A percentile compares a stretch with the other conserved stretches of the same genome.
These are phyloP conservation scores for Diaporthe velutina DNA, from an alignment of 2,329 filamentous ascomycete genomes.

Conservation along the genomic window DNA sequence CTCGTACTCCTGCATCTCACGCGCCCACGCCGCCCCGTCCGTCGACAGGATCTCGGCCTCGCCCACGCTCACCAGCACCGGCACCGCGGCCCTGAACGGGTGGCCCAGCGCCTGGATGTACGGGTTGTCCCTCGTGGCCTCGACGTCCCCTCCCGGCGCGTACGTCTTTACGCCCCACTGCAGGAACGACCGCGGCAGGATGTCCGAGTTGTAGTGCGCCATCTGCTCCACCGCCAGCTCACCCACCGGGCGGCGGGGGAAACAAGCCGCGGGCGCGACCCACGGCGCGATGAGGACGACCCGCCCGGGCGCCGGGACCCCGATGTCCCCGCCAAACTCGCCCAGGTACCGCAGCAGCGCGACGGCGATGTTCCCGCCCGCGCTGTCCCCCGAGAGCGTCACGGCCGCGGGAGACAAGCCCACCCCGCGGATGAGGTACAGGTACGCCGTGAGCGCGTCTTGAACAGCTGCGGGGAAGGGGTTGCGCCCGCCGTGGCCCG, in stretches of 20 bases:
- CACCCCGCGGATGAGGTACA: slow-evolving; percentile 57
- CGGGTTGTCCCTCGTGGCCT: slow-evolving; percentile 43
- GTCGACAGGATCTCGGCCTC: slow-evolving; percentile 56
- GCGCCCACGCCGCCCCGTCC: slow-evolving; percentile 53
- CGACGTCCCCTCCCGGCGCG: slow-evolving; percentile 44
- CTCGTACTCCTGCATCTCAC: slow-evolving; percentile 50
- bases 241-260: slow-evolving; percentile 6
- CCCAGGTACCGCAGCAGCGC: slow-evolving; percentile 59
- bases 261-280: slow-evolving; percentile 42
- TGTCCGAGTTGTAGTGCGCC: slow-evolving; percentile 25
- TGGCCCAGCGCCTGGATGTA: slow-evolving; percentile 54
- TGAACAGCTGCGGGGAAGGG: slow-evolving; percentile 65
- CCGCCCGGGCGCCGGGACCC: slow-evolving; percentile 53
- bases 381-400: slow-evolving; percentile 61
- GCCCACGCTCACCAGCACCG: slow-evolving; percentile 56
- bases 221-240: slow-evolving; percentile 41
- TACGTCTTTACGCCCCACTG: slow-evolving; percentile 57
- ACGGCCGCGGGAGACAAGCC: slow-evolving; percentile 55
- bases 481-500: slow-evolving; percentile 51
- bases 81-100: slow-evolving; percentile 54
- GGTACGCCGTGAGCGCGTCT: slow-evolving; percentile 60
- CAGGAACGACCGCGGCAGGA: slow-evolving; percentile 20
- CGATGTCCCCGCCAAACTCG: slow-evolving; percentile 51
- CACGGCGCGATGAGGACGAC: slow-evolving; percentile 50
- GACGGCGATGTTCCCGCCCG: slow-evolving; percentile 61